Evolutionary conservation across 2,329 filamentous ascomycete species (phyloP).

Genomic region (Aureobasidium sp.): DNA sequence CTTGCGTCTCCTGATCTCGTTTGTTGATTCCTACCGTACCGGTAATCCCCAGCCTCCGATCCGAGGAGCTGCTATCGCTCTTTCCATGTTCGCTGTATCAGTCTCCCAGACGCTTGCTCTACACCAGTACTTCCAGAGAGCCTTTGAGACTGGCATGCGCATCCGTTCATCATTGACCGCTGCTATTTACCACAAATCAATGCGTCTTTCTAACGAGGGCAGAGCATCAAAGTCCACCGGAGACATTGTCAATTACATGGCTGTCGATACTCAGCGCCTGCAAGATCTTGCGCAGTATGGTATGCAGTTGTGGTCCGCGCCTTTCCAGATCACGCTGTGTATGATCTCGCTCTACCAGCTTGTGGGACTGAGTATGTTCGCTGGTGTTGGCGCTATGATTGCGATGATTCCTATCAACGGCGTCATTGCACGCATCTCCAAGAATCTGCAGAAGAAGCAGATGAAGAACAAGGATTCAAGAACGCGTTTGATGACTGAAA

Average conservation of each 20-base stretch:
- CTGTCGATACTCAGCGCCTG: conserved; percentile 90
- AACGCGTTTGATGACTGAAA: conserved; percentile 91
- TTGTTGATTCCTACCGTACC: conserved; percentile 67
- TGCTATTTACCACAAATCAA: conserved; percentile 85
- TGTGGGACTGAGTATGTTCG: conserved; percentile 92
- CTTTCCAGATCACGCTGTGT: conserved; percentile 92
- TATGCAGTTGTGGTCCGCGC: conserved; percentile 92
- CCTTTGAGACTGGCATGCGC: conserved; percentile 93
- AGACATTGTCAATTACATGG: conserved; percentile 99
- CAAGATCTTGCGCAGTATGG: conserved; percentile 94
- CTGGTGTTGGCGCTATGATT: conserved; percentile 90
- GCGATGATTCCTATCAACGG: conserved; percentile 97
- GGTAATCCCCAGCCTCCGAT: conserved; percentile 67
- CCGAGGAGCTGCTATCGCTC: conserved; percentile 76
- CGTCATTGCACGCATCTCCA: conserved; percentile 86
- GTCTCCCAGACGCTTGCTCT: conserved; percentile 81
- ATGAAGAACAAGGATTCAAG: conserved; percentile 99
- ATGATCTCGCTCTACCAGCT: conserved; percentile 94
- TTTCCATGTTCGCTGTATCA: conserved; percentile 88
- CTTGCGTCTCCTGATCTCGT: conserved; percentile 73
- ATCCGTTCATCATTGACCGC: conserved; percentile 88
- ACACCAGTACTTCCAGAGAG: conserved; percentile 94
- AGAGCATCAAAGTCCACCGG: conserved; percentile 83
- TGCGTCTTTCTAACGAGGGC: conserved; percentile 88
- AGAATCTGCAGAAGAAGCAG: conserved; percentile 86